Evolutionary conservation across 768 basidiomycete species (phyloP).

Genomic region (Pleurotus eryngii): DNA sequence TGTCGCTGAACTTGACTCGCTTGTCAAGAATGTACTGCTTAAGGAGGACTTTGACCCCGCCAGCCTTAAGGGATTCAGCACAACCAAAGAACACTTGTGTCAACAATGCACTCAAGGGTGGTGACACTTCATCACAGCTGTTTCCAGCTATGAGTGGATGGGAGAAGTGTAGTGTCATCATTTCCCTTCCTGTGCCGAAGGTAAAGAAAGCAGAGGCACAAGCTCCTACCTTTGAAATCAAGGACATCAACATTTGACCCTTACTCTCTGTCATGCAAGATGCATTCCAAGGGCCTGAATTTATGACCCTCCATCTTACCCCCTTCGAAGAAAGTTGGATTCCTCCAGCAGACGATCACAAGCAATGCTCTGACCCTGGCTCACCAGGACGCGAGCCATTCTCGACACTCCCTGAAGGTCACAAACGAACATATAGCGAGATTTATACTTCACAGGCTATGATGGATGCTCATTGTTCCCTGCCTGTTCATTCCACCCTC

Average conservation of each 20-base stretch:
- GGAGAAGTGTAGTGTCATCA: not conserved
- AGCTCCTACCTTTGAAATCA: not conserved
- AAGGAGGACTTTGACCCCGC: conserved; percentile 18
- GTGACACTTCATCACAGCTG: not conserved
- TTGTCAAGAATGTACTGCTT: conserved; percentile 23
- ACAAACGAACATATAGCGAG: conserved; percentile 18
- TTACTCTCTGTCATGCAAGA: not conserved
- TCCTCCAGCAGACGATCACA: not conserved
- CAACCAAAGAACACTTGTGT: conserved; percentile 14
- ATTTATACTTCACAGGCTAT: conserved; percentile 17
- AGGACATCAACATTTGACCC: not conserved
- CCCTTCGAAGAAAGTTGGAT: conserved; percentile 3
- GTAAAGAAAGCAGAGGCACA: not conserved
- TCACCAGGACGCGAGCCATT: conserved; percentile 19
- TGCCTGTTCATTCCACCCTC: conserved; percentile 7
- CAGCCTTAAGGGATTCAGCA: conserved; percentile 16
- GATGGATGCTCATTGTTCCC: conserved; percentile 10
- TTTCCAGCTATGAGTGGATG: not conserved
- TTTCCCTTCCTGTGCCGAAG: not conserved
- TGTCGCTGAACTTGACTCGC: conserved; percentile 18
- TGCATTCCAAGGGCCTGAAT: not conserved
- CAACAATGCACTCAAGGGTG: not conserved
- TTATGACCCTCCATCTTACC: not conserved
- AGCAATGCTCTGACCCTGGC: conserved; percentile 13
- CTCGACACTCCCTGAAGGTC: conserved; percentile 15